Percentiles rank a stretch among this genome's conserved stretches.
phyloP scores from a whole-genome alignment of 208 protist genomes.

The Strigomonas galati region DNA sequence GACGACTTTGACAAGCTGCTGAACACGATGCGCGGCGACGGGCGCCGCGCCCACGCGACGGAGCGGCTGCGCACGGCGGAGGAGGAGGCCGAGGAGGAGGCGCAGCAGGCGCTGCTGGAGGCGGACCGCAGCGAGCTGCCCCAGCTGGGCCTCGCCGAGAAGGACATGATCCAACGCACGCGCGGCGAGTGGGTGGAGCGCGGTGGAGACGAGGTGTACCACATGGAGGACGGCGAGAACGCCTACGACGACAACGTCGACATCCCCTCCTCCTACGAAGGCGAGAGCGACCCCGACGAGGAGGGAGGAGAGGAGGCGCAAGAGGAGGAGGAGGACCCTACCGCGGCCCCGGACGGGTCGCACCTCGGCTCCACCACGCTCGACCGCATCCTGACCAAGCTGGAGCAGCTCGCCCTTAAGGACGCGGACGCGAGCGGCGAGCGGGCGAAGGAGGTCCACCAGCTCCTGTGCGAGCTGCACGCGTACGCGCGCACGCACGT shows the following conservation, averaged over 20 bases:
- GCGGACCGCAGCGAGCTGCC: constrained; percentile 59
- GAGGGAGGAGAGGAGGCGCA: constrained; percentile 10
- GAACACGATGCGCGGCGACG: constrained; percentile 54
- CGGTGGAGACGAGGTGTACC: constrained; percentile 63
- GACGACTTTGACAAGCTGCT: constrained; percentile 79
- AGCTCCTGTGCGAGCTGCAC: constrained; percentile 46
- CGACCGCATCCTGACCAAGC: constrained; percentile 36
- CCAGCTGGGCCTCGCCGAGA: constrained; percentile 26
- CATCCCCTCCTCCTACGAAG: constrained; percentile 45
- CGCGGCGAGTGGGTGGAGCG: constrained; percentile 70
- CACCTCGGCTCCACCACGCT: constrained; percentile 26
- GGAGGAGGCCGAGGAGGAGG: constrained; percentile 35
- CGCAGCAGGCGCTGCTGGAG: constrained; percentile 41
- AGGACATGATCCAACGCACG: constrained; percentile 47
- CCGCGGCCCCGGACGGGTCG: neutral
- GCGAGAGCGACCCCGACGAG: constrained; percentile 24
- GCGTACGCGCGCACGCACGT: constrained; percentile 47
- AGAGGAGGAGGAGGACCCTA: neutral
- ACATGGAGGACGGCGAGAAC: constrained; percentile 49
- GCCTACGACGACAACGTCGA: constrained; percentile 42
- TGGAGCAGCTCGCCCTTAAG: constrained; percentile 35
- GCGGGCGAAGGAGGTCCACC: constrained; percentile 25
- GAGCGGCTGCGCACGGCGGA: constrained; percentile 60
- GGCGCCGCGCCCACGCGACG: constrained; percentile 56
- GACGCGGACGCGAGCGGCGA: constrained; percentile 9